Percentiles rank a stretch among this genome's conserved stretches.
Conservation (phyloP, 352 stramenopile genomes). For the Globisporangium splendens region DNA sequence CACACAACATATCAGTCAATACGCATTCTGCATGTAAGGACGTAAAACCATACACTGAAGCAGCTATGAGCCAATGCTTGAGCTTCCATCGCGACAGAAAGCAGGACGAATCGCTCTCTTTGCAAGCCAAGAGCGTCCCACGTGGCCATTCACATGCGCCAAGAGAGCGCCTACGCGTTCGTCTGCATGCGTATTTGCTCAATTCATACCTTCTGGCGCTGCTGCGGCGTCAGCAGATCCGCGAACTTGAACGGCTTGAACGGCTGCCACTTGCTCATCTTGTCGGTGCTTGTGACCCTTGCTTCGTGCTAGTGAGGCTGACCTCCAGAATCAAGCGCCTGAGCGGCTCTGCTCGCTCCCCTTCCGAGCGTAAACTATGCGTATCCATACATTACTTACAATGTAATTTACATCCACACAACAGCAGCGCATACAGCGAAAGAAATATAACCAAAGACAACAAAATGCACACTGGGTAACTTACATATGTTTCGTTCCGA, state of each 20-base stretch:
- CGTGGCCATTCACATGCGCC: background rate
- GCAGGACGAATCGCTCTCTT: background rate
- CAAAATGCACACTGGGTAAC: no score
- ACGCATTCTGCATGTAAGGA: background rate
- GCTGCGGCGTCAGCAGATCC: slow-evolving; percentile 57
- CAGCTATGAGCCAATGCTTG: no score
- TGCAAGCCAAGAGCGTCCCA: background rate
- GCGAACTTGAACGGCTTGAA: slow-evolving; percentile 83
- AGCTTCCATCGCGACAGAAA: no score
- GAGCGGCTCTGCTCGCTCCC: no score
- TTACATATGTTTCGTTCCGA: no score
- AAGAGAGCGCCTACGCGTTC: background rate
- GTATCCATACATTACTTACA: no score
- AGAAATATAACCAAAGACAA: no score
- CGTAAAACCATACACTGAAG: background rate
- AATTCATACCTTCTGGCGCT: slow-evolving; percentile 58
- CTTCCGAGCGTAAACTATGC: no score
- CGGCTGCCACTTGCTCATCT: slow-evolving; percentile 80
- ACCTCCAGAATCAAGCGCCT: slow-evolving; percentile 10
- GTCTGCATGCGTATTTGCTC: background rate
- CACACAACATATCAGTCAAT: slow-evolving; percentile 1
- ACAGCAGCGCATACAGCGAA: no score
- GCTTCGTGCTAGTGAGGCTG: background rate
- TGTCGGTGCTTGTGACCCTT: slow-evolving; percentile 11
- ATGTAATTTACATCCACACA: no score